Percentiles rank a stretch among this genome's conserved stretches.
These are phyloP conservation scores for Penicillium sp. DNA, from an alignment of 2,329 filamentous ascomycete genomes.

Conservation along the genomic window DNA sequence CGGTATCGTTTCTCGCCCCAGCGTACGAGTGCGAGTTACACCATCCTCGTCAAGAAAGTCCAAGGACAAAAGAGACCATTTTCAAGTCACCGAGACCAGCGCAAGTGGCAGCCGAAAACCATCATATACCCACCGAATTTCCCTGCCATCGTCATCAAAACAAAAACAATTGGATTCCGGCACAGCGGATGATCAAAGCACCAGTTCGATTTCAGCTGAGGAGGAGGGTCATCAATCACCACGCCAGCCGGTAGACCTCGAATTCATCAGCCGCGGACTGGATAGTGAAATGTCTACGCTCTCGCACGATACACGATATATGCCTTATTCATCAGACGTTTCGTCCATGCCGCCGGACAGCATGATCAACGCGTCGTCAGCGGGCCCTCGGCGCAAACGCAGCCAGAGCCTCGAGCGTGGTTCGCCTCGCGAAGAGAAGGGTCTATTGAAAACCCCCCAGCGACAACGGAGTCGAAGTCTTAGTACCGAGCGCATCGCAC, in stretches of 20 bases:
- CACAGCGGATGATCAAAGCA: slow-evolving; percentile 62
- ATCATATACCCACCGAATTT: slow-evolving; percentile 68
- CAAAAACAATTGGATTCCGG: slow-evolving; percentile 35
- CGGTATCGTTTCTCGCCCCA: slow-evolving; percentile 68
- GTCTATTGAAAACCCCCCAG: slow-evolving; percentile 60
- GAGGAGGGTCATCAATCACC: slow-evolving; percentile 76
- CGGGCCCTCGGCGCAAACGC: slow-evolving; percentile 48
- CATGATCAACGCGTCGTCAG: slow-evolving; percentile 60
- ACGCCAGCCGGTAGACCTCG: slow-evolving; percentile 79
- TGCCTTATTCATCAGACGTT: slow-evolving; percentile 76
- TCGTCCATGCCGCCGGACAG: slow-evolving; percentile 78
- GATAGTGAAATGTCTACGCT: slow-evolving; percentile 65
- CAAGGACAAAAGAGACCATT: slow-evolving; percentile 68
- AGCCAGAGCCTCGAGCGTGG: slow-evolving; percentile 54
- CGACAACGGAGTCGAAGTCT: slow-evolving; percentile 63
- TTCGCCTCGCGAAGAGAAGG: slow-evolving; percentile 34
- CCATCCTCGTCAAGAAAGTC: slow-evolving; percentile 66
- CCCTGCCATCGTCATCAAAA: slow-evolving; percentile 52
- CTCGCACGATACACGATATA: slow-evolving; percentile 63
- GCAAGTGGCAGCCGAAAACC: slow-evolving; percentile 68
- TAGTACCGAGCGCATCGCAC: slow-evolving; percentile 67
- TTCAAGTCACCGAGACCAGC: slow-evolving; percentile 78
- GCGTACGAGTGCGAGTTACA: slow-evolving; percentile 77
- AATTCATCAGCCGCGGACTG: slow-evolving; percentile 70
- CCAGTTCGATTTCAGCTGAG: slow-evolving; percentile 73